These are phyloP conservation scores for Candida tallmaniae DNA, from an alignment of 805 yeast genomes.

Conservation along the genomic window DNA sequence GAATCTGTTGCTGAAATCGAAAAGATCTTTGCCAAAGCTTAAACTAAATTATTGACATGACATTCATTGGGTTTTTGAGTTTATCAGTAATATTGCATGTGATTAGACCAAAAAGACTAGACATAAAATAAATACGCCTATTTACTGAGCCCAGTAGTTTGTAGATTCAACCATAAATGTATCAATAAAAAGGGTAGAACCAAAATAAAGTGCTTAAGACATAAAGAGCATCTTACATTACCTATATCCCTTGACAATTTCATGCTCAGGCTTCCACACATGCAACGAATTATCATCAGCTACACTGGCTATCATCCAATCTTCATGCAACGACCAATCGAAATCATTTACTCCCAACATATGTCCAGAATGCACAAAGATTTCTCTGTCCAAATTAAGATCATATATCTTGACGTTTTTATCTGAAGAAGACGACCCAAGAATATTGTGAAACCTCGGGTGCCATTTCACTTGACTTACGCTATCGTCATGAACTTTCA, in stretches of 20 bases:
- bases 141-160: too few species aligned
- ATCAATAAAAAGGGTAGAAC: too few species aligned
- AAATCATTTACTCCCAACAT: conserved; percentile 81
- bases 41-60: too few species aligned
- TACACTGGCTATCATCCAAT: conserved; percentile 69
- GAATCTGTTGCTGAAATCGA: conserved; percentile 93
- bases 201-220: too few species aligned
- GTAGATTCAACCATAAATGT: too few species aligned
- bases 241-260: conserved; percentile 10
- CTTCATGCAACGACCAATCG: conserved; percentile 73
- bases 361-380: conserved; percentile 83
- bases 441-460: conserved; percentile 44
- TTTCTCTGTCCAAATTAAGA: conserved; percentile 25
- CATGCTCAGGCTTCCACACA: conserved; percentile 65
- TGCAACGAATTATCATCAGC: conserved; percentile 87
- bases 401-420: conserved; percentile 63
- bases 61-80: too few species aligned
- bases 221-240: too few species aligned
- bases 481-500: conserved; percentile 39
- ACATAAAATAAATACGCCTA: too few species aligned
- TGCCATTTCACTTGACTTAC: conserved; percentile 75
- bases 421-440: conserved; percentile 67
- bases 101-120: too few species aligned
- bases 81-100: not conserved
- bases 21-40: conserved; percentile 59